phyloP scores from a whole-genome alignment of 164 flowering plant species.

The grape (Vitis vinifera) region DNA sequence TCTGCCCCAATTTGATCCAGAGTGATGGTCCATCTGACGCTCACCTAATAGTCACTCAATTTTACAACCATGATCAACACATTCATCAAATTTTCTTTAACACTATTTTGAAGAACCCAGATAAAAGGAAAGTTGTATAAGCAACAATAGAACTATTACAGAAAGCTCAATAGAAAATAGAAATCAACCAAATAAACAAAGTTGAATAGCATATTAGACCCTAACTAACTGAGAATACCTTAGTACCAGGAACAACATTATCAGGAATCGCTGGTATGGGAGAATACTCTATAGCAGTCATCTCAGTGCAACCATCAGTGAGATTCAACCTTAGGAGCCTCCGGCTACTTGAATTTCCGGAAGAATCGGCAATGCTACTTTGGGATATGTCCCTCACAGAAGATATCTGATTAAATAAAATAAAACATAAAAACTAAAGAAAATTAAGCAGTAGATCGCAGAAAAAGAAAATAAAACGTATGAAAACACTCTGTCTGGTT shows the following conservation, averaged over 20 bases:
- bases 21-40: too few relatives aligned
- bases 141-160: neutral
- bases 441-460: neutral
- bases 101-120: too few relatives aligned
- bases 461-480: too few relatives aligned
- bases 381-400: slow-evolving; percentile 65
- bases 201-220: neutral
- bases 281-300: slow-evolving; percentile 69
- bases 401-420: slow-evolving; percentile 43
- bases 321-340: slow-evolving; percentile 64
- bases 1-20: too few relatives aligned
- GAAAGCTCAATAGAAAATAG: neutral
- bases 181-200: neutral
- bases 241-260: slow-evolving; percentile 77
- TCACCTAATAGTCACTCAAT: too few relatives aligned
- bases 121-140: too few relatives aligned
- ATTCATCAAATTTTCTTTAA: too few relatives aligned
- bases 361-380: slow-evolving; percentile 47
- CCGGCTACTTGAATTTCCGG: slow-evolving; percentile 31
- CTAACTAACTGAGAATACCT: slow-evolving; percentile 43
- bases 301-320: slow-evolving; percentile 76
- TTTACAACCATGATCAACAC: too few relatives aligned
- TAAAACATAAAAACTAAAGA: neutral
- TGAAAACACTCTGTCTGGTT: too few relatives aligned
- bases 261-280: slow-evolving; percentile 58